phyloP scores from a whole-genome alignment of 2,329 filamentous ascomycete genomes.

The Colletotrichum sp. region DNA sequence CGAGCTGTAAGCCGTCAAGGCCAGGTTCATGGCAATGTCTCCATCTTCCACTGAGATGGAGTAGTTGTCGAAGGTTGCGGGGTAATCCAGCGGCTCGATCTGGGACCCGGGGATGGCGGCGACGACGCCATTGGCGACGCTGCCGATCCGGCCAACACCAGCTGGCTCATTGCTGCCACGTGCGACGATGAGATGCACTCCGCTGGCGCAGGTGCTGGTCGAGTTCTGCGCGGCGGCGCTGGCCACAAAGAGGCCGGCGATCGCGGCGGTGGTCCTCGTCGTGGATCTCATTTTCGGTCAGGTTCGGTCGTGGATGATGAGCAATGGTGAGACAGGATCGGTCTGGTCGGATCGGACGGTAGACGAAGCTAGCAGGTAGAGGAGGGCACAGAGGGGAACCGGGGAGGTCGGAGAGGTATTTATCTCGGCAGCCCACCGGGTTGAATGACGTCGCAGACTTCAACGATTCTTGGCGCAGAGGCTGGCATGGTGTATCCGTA shows the following conservation, averaged over 20 bases:
- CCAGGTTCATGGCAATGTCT: conserved; percentile 31
- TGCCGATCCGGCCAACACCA: conserved; percentile 38
- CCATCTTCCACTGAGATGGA: conserved; percentile 38
- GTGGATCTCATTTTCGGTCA: not conserved
- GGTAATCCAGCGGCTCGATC: conserved; percentile 41
- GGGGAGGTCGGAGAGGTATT: conserved; percentile 2
- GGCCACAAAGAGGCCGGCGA: conserved; percentile 28
- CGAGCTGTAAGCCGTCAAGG: conserved; percentile 34
- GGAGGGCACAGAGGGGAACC: not conserved
- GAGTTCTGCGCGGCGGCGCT: conserved; percentile 25
- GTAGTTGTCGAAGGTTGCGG: conserved; percentile 38
- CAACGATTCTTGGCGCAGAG: not conserved
- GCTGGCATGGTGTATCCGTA: not conserved
- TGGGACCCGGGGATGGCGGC: conserved; percentile 36
- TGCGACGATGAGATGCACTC: conserved; percentile 44
- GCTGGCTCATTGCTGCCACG: conserved; percentile 40
- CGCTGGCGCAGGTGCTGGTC: conserved; percentile 32
- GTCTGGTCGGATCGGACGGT: not conserved
- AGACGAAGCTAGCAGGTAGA: not conserved
- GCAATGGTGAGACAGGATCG: not conserved
- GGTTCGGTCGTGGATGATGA: not conserved
- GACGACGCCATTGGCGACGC: conserved; percentile 35
- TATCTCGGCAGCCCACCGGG: not conserved
- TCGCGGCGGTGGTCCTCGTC: not conserved
- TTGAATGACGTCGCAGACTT: not conserved